Evolutionary conservation across 2,329 filamentous ascomycete species (phyloP).

Genomic region (Mycosphaerella arachidis): DNA sequence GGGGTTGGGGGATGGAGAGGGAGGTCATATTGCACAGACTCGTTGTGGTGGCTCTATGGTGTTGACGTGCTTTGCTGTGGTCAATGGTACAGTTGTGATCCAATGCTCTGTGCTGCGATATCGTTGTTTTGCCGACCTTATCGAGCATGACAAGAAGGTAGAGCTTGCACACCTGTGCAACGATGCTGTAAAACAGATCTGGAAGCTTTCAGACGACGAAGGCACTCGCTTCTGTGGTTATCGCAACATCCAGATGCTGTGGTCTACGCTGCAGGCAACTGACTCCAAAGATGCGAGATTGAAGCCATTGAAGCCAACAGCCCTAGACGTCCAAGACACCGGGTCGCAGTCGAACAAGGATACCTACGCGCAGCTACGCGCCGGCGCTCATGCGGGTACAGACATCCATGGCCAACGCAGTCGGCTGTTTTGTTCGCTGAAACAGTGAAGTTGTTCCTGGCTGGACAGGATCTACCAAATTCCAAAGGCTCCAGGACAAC

Average conservation of each 20-base stretch:
- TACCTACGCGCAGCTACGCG: too few relatives aligned
- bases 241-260: constrained; percentile 87
- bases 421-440: constrained; percentile 24
- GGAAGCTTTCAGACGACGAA: constrained; percentile 70
- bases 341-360: constrained; percentile 15
- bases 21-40: too few relatives aligned
- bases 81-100: too few relatives aligned
- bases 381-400: constrained; percentile 19
- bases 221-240: constrained; percentile 85
- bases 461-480: constrained; percentile 10
- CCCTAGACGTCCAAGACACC: constrained; percentile 72
- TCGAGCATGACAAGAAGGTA: constrained; percentile 57
- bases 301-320: constrained; percentile 50
- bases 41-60: too few relatives aligned
- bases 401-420: constrained; percentile 29
- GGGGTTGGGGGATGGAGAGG: too few relatives aligned
- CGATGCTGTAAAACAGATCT: constrained; percentile 68
- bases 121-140: constrained; percentile 42
- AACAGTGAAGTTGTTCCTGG: constrained; percentile 19
- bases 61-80: too few relatives aligned
- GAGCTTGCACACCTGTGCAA: constrained; percentile 74
- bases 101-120: too few relatives aligned
- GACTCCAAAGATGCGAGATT: constrained; percentile 28
- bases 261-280: constrained; percentile 27
- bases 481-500: constrained; percentile 1